Evolutionary conservation across 305 asterid genomes (phyloP), one percentile per base, ranked within the genome.

Genomic region (Petunia hybrid): DNA sequence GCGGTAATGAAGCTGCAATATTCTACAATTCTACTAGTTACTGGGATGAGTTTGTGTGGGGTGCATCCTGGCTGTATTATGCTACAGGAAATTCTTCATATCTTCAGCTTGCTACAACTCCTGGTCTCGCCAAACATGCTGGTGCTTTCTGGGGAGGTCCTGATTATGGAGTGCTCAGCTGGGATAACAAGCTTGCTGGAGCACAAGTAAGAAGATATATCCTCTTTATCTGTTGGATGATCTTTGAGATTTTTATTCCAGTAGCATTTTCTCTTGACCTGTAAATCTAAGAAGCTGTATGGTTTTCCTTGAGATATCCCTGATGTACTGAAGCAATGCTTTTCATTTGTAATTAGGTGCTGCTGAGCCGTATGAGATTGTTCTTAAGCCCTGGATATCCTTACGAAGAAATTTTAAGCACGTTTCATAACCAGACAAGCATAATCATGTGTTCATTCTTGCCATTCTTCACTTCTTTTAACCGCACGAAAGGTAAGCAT

Each of bases 141-240:
- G 99, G 99, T 81, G 99, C 99, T 48, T 95, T 94, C 81, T 90
- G 96, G 97, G 98, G 97, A 57, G 96, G 99, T 76, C 97, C 97
- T 10, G 92, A 80, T 82, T 95, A 95, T 38, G 99, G 99, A 12
- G 97, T 95, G 12, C 85, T 89, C 45, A 95, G 91, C 87, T 95
- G 99, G 99, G 98, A 95, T 62, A 94, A 90, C 83, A 95, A 95
- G 80, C 98, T 95, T 74, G 88, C 99, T 67, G 99, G 99, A 77
- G 87, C 98, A 14, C 99, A 95, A 92, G 99, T 95, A 87, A 86
- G 92, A 81, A 56, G 67, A 55, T 57, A 12, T 45, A 14, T 36
- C 22, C 48, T 73, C 22, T 8, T 53, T 51, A 16, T 16, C 40
- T 9, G 57, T 51, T 38, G 7, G 7, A 61, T 9, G 31, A 56